A percentile compares a stretch with the other conserved stretches of the same genome.
Evolutionary conservation across 164 flowering plant species (phyloP).

Genomic region (Litsea cubeba): DNA sequence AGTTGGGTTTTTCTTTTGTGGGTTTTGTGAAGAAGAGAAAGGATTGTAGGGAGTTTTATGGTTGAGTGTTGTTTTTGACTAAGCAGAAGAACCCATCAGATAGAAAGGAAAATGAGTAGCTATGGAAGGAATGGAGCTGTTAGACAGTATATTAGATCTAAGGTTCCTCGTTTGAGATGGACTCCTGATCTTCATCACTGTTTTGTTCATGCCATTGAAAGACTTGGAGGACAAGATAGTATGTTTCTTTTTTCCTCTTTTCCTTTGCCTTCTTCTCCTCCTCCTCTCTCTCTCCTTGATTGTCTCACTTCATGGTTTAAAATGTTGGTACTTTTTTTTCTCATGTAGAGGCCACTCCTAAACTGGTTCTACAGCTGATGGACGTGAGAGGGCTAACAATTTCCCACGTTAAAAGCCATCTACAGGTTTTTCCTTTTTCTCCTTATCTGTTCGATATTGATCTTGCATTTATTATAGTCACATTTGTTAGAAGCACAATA

Average conservation of each 20-base stretch:
- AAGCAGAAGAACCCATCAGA: background rate
- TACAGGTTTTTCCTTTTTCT: conserved; percentile 47
- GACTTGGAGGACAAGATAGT: conserved; percentile 90
- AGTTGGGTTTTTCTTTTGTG: background rate
- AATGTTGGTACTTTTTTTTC: background rate
- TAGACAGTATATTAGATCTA: conserved; percentile 74
- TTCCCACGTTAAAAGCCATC: conserved; percentile 93
- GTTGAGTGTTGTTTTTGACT: too few relatives aligned
- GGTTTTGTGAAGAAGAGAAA: background rate
- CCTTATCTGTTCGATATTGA: background rate
- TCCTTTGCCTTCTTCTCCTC: background rate
- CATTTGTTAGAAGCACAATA: too few relatives aligned
- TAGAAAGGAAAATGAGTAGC: conserved; percentile 38
- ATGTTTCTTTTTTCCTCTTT: conserved; percentile 11
- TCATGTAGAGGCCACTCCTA: conserved; percentile 74
- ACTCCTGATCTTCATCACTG: conserved; percentile 85
- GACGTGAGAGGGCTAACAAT: conserved; percentile 82
- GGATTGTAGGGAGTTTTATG: too few relatives aligned
- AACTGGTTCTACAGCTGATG: conserved; percentile 82
- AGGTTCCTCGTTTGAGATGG: conserved; percentile 80
- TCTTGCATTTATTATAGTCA: too few relatives aligned
- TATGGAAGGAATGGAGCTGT: conserved; percentile 69
- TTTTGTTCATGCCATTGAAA: conserved; percentile 76
- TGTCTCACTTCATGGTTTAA: background rate
- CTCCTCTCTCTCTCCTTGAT: background rate